phyloP scores from a whole-genome alignment of 2,329 filamentous ascomycete species.

The Fusarium sp. region DNA sequence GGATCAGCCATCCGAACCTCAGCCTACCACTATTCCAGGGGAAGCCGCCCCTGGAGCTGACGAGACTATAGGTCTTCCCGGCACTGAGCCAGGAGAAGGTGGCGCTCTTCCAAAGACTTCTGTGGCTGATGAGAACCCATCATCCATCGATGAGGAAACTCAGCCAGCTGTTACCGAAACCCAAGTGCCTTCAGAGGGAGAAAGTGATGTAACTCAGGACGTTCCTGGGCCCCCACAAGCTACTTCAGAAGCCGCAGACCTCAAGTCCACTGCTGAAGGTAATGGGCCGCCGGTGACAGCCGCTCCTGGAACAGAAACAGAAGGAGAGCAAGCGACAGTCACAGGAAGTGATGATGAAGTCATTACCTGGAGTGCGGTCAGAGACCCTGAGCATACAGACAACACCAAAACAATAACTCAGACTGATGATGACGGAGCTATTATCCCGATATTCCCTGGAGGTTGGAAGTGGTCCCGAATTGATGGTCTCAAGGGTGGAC shows the following conservation, averaged over 20 bases:
- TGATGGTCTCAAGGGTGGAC: background rate
- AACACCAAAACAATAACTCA: background rate
- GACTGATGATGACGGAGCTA: background rate
- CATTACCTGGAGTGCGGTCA: background rate
- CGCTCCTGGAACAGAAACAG: background rate
- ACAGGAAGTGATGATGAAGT: background rate
- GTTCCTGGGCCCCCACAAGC: too few relatives aligned
- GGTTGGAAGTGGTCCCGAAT: background rate
- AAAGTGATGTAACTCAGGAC: too few relatives aligned
- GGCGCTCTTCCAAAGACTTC: too few relatives aligned
- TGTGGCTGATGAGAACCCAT: too few relatives aligned
- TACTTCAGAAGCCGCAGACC: background rate
- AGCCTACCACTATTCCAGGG: too few relatives aligned
- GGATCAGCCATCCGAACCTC: too few relatives aligned
- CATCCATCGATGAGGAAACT: too few relatives aligned
- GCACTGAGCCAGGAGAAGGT: too few relatives aligned
- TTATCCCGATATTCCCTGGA: background rate
- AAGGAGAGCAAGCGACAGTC: background rate
- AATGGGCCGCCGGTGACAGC: background rate
- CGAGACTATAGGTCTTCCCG: too few relatives aligned
- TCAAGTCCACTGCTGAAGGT: background rate
- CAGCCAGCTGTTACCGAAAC: too few relatives aligned
- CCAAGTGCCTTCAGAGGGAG: too few relatives aligned
- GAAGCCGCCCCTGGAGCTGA: too few relatives aligned
- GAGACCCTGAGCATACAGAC: background rate